phyloP scores from a whole-genome alignment of 1,284 basidiomycete species.

The Rugosomyces carneus region DNA sequence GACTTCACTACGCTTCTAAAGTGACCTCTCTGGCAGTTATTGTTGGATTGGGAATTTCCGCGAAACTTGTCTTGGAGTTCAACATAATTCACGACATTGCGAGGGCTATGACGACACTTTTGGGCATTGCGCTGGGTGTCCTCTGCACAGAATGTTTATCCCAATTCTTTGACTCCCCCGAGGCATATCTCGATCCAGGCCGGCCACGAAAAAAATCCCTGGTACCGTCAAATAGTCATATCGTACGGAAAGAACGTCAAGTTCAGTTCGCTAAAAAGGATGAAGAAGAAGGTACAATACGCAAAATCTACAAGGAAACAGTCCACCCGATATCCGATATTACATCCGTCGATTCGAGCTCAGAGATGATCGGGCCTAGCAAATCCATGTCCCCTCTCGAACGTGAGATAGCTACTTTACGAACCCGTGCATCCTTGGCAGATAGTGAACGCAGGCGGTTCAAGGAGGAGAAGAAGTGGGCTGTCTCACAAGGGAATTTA shows the following conservation, averaged over 20 bases:
- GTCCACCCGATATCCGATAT: conserved; percentile 39
- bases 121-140: conserved; percentile 59
- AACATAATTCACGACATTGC: conserved; percentile 42
- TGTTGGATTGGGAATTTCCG: conserved; percentile 49
- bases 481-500: conserved; percentile 64
- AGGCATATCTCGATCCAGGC: conserved; percentile 13
- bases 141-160: conserved; percentile 62
- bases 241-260: conserved; percentile 21
- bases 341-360: conserved; percentile 54
- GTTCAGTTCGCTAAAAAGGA: conserved; percentile 30
- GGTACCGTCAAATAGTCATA: conserved; percentile 14
- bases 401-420: conserved; percentile 62
- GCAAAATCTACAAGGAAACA: conserved; percentile 18
- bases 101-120: conserved; percentile 48
- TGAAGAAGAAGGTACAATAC: conserved; percentile 25
- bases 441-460: conserved; percentile 75
- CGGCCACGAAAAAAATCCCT: conserved; percentile 23
- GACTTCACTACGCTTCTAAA: conserved; percentile 60
- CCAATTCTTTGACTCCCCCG: conserved; percentile 43
- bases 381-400: conserved; percentile 58
- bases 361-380: conserved; percentile 52
- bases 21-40: conserved; percentile 46
- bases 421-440: conserved; percentile 69
- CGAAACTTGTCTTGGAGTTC: conserved; percentile 59
- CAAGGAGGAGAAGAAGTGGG: conserved; percentile 82